Evolutionary conservation across 805 yeast species (phyloP), one percentile per base, ranked within the genome.

Genomic region (Candida tammaniensis): DNA sequence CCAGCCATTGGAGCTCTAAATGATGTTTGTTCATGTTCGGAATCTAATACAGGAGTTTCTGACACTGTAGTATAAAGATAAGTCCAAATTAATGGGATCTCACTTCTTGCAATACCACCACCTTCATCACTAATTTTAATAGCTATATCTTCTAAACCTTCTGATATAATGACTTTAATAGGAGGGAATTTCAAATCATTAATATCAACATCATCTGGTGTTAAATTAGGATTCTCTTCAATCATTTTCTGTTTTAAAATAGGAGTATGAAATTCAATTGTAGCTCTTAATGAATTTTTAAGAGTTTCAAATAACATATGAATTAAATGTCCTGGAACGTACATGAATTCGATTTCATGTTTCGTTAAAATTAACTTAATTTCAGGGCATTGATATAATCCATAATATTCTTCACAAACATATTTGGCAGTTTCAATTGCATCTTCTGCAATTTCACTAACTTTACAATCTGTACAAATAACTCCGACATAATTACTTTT

Each of bases 1-100:
- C 96, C 96, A 33, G 95, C 95, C 85, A 87, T 82, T 39, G 96
- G 96, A 1, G 95, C 95, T 53, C 76, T 76, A 61, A 84, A 82
- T 39, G 81, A 83, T 15, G 78, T 67, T 47, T 76, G 78, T 43
- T 71, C 68, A 40, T 45, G 68, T 25, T 78, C 82, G 2, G 75
- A 72, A 40, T 80, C 86, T 31, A 81, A 59, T 15, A 68, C 72
- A 0, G 91, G 91, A 5, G 83, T 74, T 33, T 78, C 72, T 47
- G 79, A 78, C 30, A 88, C 95, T 0, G 96, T 85, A 3, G 96
- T 88, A 61, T 87, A 87, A 57, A 88, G 72, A 56, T 87, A 87
- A 0, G 95, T 85, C 96, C 95, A 88, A 27, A 87, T 84, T 43
- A 84, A 68, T 3, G 95, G 93, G 11, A 85, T 75, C 36, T 84